Evolutionary conservation across 371 early-diverging fungal species (phyloP).

Genomic region (Mortierella sp.): DNA sequence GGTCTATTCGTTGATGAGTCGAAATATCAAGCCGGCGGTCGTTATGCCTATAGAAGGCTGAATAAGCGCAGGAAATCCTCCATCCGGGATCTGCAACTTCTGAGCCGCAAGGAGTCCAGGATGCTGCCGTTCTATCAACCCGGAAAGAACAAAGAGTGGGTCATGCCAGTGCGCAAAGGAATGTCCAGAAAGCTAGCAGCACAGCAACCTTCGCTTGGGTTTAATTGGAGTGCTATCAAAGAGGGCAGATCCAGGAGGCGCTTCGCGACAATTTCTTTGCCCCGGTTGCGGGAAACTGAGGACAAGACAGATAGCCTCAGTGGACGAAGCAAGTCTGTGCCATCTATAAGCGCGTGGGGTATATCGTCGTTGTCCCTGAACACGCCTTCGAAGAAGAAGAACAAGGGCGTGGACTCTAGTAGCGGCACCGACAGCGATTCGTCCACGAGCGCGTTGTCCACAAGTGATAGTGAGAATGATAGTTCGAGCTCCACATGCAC

Average conservation of each 20-base stretch:
- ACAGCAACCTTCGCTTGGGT: background rate
- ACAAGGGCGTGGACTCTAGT: conserved; percentile 10
- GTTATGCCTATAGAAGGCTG: conserved; percentile 40
- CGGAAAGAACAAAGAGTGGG: conserved; percentile 50
- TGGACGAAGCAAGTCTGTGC: background rate
- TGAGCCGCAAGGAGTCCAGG: conserved; percentile 14
- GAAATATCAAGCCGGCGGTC: conserved; percentile 47
- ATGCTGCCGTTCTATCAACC: conserved; percentile 49
- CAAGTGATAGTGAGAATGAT: conserved; percentile 37
- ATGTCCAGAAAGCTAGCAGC: conserved; percentile 8
- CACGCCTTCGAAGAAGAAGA: conserved; percentile 11
- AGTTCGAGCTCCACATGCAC: background rate
- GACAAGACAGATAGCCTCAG: background rate
- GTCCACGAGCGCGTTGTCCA: conserved; percentile 16
- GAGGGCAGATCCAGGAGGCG: background rate
- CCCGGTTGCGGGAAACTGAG: background rate
- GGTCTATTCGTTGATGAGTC: conserved; percentile 47
- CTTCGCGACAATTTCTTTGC: background rate
- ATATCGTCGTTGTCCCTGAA: conserved; percentile 18
- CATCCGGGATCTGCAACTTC: too few relatives aligned
- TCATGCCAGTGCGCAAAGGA: conserved; percentile 22
- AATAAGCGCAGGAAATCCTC: conserved; percentile 33
- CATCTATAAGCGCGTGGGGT: conserved; percentile 16
- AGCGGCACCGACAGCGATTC: conserved; percentile 34
- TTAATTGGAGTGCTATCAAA: conserved; percentile 19